Evolutionary conservation across 2,329 filamentous ascomycete species (phyloP).

Genomic region (Metarhizium brunneum): DNA sequence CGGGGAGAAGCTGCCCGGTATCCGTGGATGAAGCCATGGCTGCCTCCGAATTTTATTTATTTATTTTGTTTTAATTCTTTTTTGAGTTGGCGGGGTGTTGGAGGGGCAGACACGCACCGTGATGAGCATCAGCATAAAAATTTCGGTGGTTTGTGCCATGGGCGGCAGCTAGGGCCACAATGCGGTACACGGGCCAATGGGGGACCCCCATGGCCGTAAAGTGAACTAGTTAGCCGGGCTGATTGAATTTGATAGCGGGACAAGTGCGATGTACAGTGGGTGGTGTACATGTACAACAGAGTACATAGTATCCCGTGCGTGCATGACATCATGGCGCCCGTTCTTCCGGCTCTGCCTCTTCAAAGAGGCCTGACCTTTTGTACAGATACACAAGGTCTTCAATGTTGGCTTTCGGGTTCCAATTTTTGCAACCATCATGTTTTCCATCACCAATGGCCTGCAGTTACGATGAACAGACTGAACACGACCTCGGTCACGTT

Average conservation of each 20-base stretch:
- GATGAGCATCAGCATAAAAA: conserved; percentile 13
- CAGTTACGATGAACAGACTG: conserved; percentile 40
- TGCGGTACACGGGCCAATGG: no score
- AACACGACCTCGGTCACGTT: conserved; percentile 75
- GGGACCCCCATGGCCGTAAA: no score
- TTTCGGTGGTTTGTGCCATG: conserved; percentile 8
- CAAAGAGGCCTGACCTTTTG: no score
- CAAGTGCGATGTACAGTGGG: no score
- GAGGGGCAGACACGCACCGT: conserved; percentile 17
- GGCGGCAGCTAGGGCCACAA: no score
- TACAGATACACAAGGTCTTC: not conserved
- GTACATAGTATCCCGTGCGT: no score
- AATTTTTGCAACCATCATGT: not conserved
- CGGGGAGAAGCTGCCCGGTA: conserved; percentile 19
- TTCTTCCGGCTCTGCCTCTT: not conserved
- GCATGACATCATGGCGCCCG: conserved; percentile 1
- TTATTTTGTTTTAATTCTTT: not conserved
- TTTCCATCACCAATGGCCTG: not conserved
- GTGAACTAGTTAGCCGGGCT: no score
- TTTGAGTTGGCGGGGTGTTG: conserved; percentile 17
- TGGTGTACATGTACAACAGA: no score
- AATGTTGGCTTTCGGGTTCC: not conserved
- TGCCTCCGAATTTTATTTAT: conserved; percentile 6
- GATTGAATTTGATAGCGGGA: no score
- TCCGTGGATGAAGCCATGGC: conserved; percentile 22